phyloP scores from a whole-genome alignment of 306 rosid genomes.

The Abrus pulchellus region DNA sequence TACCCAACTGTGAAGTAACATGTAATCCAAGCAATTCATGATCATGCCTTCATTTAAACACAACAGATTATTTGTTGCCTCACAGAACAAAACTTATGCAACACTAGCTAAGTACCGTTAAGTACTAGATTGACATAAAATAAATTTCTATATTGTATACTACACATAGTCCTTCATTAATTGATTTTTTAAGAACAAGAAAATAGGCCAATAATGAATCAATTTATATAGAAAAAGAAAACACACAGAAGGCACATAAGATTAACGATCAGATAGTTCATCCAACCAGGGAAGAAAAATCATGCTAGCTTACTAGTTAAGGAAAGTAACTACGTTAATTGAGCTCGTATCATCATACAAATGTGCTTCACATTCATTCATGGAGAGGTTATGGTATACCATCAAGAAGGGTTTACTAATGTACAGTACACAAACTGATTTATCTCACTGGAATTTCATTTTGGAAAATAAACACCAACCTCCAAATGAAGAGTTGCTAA shows the following conservation, averaged over 20 bases:
- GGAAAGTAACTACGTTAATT: slow-evolving; percentile 5
- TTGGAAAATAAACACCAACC: slow-evolving; percentile 61
- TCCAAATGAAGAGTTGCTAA: slow-evolving; percentile 70
- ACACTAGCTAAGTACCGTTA: not conserved
- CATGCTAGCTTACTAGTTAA: not conserved
- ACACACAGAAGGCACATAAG: not conserved
- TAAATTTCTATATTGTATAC: not conserved
- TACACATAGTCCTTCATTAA: not conserved
- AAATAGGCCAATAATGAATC: not conserved
- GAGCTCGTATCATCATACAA: slow-evolving; percentile 24
- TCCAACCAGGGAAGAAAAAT: not conserved
- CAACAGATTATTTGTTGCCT: not conserved
- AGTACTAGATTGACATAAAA: not conserved
- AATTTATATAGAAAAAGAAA: not conserved
- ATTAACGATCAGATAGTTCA: slow-evolving; percentile 1
- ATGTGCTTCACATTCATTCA: not conserved
- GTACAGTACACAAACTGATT: slow-evolving; percentile 12
- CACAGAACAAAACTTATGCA: not conserved
- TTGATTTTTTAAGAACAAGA: not conserved
- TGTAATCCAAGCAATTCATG: not conserved
- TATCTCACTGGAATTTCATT: not conserved
- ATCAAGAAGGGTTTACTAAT: not conserved
- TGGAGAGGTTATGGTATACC: not conserved
- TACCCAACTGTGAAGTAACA: not conserved
- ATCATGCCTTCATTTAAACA: not conserved